Percentiles rank a stretch among this genome's conserved stretches.
Conservation (phyloP, 345 rosid species). For the Moricandia arvensis region DNA sequence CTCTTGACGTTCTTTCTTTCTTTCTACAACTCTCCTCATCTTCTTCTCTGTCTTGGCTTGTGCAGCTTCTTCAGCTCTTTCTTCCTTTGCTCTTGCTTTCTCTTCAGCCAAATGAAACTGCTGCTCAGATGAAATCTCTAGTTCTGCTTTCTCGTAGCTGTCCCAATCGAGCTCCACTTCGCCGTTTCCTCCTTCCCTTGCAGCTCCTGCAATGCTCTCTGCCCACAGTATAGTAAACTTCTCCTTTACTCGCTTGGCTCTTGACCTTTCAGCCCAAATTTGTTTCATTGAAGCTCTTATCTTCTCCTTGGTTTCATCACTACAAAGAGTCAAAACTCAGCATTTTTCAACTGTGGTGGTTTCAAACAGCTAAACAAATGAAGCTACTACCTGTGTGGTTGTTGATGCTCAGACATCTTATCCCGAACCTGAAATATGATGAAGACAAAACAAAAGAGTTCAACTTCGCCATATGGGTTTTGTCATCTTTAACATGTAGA, state of each 20-base stretch:
- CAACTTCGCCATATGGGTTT: background rate
- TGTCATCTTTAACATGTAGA: background rate
- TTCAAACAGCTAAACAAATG: background rate
- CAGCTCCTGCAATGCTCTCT: slow-evolving; percentile 61
- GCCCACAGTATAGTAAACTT: slow-evolving; percentile 54
- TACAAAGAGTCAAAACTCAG: slow-evolving; percentile 38
- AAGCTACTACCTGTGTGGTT: slow-evolving; percentile 57
- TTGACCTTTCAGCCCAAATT: slow-evolving; percentile 63
- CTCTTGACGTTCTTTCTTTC: slow-evolving; percentile 52
- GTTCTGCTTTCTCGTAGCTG: slow-evolving; percentile 54
- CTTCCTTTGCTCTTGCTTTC: slow-evolving; percentile 48
- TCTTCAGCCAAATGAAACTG: slow-evolving; percentile 46
- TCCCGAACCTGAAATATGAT: slow-evolving; percentile 56
- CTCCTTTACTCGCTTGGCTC: slow-evolving; percentile 47
- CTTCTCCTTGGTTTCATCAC: slow-evolving; percentile 67
- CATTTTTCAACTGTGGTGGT: background rate
- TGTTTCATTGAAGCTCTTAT: slow-evolving; percentile 54
- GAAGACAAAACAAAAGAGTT: slow-evolving; percentile 11
- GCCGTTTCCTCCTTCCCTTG: slow-evolving; percentile 61
- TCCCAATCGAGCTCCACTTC: slow-evolving; percentile 70
- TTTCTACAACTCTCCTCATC: slow-evolving; percentile 51
- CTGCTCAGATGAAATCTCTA: slow-evolving; percentile 49
- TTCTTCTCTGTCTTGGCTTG: slow-evolving; percentile 49
- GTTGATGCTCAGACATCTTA: slow-evolving; percentile 67
- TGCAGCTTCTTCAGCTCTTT: slow-evolving; percentile 22